Percentiles rank a stretch among this genome's conserved stretches.
Evolutionary conservation across 495 filamentous ascomycete genomes (phyloP).

Genomic region (Pyronema omphalodes): DNA sequence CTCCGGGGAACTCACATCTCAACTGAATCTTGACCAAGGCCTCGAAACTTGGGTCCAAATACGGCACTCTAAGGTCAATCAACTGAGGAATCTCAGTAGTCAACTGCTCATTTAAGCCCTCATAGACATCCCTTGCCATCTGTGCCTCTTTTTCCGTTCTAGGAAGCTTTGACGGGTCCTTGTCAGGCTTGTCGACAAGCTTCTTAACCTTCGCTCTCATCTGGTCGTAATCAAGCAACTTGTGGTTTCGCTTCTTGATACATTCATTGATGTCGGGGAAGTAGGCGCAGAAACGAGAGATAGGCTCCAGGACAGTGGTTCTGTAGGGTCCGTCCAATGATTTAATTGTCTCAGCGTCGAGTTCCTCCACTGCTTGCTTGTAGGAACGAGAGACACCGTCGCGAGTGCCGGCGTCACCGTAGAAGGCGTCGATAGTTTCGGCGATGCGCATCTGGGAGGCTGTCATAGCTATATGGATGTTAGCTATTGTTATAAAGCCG

Average conservation of each 20-base stretch:
- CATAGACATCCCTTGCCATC: conserved; percentile 81
- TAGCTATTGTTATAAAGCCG: not conserved
- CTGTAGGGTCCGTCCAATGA: conserved; percentile 93
- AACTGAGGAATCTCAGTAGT: conserved; percentile 87
- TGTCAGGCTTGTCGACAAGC: conserved; percentile 93
- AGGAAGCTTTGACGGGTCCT: conserved; percentile 86
- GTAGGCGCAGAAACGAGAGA: conserved; percentile 88
- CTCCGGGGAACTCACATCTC: conserved; percentile 31
- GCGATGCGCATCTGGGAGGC: conserved; percentile 98
- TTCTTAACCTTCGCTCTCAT: conserved; percentile 92
- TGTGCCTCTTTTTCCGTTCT: conserved; percentile 83
- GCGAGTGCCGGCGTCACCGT: conserved; percentile 83
- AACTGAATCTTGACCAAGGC: conserved; percentile 97
- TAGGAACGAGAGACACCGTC: conserved; percentile 92
- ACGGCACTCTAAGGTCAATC: conserved; percentile 90
- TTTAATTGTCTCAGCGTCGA: conserved; percentile 96
- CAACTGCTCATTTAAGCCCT: conserved; percentile 88
- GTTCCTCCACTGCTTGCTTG: conserved; percentile 92
- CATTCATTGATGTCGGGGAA: conserved; percentile 99
- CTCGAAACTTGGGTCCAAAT: conserved; percentile 91
- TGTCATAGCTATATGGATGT: conserved; percentile 58
- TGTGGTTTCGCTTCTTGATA: conserved; percentile 96
- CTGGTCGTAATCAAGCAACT: conserved; percentile 91
- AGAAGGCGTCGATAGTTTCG: conserved; percentile 97
- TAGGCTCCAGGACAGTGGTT: conserved; percentile 86